A percentile compares a stretch with the other conserved stretches of the same genome.
These are phyloP conservation scores for Suhomyces vadensis DNA, from an alignment of 805 yeast genomes.

Conservation along the genomic window DNA sequence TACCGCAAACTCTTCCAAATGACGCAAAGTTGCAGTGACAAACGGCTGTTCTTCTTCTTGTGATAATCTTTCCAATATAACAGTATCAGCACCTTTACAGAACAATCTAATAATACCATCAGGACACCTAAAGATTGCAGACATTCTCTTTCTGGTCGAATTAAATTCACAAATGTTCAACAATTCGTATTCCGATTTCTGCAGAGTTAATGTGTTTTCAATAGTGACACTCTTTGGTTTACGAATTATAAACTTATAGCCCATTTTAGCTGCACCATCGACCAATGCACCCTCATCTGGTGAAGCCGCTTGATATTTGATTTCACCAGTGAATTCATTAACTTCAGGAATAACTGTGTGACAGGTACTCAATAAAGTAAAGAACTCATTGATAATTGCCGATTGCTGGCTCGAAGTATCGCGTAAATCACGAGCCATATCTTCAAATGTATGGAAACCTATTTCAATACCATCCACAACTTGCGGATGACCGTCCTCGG, in stretches of 20 bases:
- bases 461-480: constrained; percentile 74
- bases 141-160: constrained; percentile 97
- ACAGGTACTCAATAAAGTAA: constrained; percentile 84
- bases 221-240: constrained; percentile 80
- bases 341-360: constrained; percentile 97
- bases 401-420: constrained; percentile 47
- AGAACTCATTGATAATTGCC: constrained; percentile 66
- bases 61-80: constrained; percentile 80
- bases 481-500: constrained; percentile 82
- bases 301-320: constrained; percentile 97
- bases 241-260: constrained; percentile 81
- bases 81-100: constrained; percentile 98
- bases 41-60: constrained; percentile 66
- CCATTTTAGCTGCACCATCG: constrained; percentile 90
- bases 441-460: constrained; percentile 74
- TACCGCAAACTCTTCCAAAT: constrained; percentile 93
- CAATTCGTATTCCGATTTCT: constrained; percentile 65
- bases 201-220: constrained; percentile 49
- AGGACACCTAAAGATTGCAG: constrained; percentile 90
- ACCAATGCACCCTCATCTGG: constrained; percentile 99
- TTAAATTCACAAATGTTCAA: constrained; percentile 94
- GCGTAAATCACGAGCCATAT: constrained; percentile 49
- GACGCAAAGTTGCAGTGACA: constrained; percentile 78
- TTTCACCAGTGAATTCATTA: constrained; percentile 52
- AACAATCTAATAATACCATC: constrained; percentile 87